phyloP scores from a whole-genome alignment of 345 rosid genomes.

The Isatis tinctoria region DNA sequence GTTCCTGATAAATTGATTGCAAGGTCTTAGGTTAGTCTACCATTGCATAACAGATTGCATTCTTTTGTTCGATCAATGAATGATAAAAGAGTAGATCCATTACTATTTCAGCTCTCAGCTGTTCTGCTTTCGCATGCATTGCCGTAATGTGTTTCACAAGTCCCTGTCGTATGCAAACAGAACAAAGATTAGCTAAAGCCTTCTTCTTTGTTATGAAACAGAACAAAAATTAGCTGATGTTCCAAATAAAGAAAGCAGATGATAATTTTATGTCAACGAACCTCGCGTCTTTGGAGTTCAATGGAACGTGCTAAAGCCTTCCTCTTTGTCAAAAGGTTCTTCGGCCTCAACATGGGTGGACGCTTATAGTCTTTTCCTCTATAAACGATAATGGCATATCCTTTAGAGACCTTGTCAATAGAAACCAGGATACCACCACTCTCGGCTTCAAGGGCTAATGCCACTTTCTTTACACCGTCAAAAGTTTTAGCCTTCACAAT shows the following conservation, averaged over 20 bases:
- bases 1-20: constrained; percentile 39
- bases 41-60: neutral
- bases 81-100: constrained; percentile 8
- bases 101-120: constrained; percentile 77
- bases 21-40: constrained; percentile 4
- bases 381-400: constrained; percentile 75
- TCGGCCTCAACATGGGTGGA: constrained; percentile 78
- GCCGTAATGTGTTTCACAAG: constrained; percentile 54
- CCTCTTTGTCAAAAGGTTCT: constrained; percentile 87
- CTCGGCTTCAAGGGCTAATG: constrained; percentile 93
- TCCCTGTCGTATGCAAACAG: constrained; percentile 59
- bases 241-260: neutral
- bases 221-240: constrained; percentile 12
- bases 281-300: constrained; percentile 95
- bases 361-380: constrained; percentile 83
- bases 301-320: constrained; percentile 96
- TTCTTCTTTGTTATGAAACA: neutral
- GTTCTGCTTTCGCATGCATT: constrained; percentile 53
- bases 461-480: constrained; percentile 78
- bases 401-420: constrained; percentile 83
- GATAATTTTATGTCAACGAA: constrained; percentile 1
- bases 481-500: constrained; percentile 65
- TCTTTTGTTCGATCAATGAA: neutral
- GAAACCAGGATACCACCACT: constrained; percentile 91
- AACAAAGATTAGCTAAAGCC: constrained; percentile 13